Evolutionary conservation across 306 rosid species (phyloP), one percentile per base, ranked within the genome.

Genomic region (Glycine soja): DNA sequence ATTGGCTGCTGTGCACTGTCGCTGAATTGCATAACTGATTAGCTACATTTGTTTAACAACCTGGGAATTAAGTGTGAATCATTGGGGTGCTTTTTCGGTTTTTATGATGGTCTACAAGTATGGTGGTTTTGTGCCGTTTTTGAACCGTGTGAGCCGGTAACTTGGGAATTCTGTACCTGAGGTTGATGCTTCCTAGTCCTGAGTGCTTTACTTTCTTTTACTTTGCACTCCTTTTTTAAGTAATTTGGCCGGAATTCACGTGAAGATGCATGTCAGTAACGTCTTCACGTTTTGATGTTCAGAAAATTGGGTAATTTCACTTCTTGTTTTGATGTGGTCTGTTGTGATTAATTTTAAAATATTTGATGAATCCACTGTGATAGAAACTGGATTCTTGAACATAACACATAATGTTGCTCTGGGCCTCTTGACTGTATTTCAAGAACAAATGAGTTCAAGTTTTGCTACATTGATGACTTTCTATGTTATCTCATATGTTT

Each of bases 1-100:
- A 81, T 76, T 84, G 82, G 30, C 18, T 81, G 57, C 56, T 79
- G 34, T 62, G 53, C 73, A 0, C 38, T 48, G 73, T 42, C 63
- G 1, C 24, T 38, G 70, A 54, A 74, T 74, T 81, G 1, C 46
- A 5, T 63, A 63, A 13, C 10, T 63, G 8, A 3, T 34, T 56
- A 0, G 62, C 57, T 52, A 18, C 69, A 6, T 19, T 84, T 70
- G 74, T 16, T 72, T 19, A 3, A 42, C 48, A 40, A n/a, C 38
- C 57, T 64, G 15, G 76, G 76, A 68, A 80, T 61, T 16, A 43
- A 59, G 46, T 32, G 34, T 38, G 66, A 40, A 51, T 57, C 42
- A 16, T 12, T 16, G 0, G 78, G 54, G 76, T 59, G 4, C 6
- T 72, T 79, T 75, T 42, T 4, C 43, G 6, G 18, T 52, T 50